Base-by-base conservation (phyloP, 78 protist genomes). In the Dictyostelium purpureum region DNA sequence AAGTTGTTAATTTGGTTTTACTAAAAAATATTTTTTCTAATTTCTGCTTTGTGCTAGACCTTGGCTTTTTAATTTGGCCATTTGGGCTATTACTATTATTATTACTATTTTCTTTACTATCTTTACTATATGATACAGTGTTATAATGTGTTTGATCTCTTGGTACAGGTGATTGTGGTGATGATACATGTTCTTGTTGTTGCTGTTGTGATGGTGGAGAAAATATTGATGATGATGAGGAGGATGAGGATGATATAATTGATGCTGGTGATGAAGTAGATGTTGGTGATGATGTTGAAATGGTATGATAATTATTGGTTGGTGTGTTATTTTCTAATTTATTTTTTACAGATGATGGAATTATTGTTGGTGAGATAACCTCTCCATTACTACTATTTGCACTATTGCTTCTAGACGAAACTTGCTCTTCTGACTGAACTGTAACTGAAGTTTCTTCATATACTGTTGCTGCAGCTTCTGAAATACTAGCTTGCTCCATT, bases 41-140 rank as follows among this genome's bases (percentile, higher is more conserved):
- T n/a, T 66, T 69, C 38, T 67, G 70, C 21, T 81, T 81, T 19
- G 89, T 81, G 16, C 89, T 70, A 5, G 89, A 81, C 11, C 89
- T 42, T 49, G 66, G 89, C 38, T 81, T 81, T 54, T 81, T 81
- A 14, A 26, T 18, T 2, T 10, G 12, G n/a, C 56, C 35, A 69
- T 69, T 69, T 69, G 77, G 52, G 21, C 33, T 28, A 21, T 51
- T 51, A 69, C 38, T 40, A 3, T 45, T 9, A n/a, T n/a, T n/a
- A n/a, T n/a, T n/a, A n/a, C n/a, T n/a, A n/a, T n/a, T n/a, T n/a
- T n/a, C n/a, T n/a, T n/a, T n/a, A n/a, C n/a, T n/a, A n/a, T n/a
- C n/a, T n/a, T n/a, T 7, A 40, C 31, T 40, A 69, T 69, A 69
- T 69, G 52, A 47, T 14, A 47, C 52, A 14, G 52, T 47, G 12